Evolutionary conservation across 192 early-diverging fungal genomes (phyloP), one percentile per base, ranked within the genome.

Genomic region (Podila clonocystis): DNA sequence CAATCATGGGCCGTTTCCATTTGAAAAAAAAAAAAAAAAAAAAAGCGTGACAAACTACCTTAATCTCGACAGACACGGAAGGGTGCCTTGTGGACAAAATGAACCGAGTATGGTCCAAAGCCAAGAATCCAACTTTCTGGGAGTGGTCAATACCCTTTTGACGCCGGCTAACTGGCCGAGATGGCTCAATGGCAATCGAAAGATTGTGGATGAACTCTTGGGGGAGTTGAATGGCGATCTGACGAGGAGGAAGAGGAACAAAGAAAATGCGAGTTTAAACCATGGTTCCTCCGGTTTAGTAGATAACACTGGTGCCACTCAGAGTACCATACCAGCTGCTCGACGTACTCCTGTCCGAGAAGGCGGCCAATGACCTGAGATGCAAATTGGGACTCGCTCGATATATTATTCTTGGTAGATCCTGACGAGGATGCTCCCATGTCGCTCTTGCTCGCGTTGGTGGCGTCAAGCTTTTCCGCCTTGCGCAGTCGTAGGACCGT

Each of bases 41-140:
- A n/a, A 52, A 24, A 24, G 52, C 22, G 26, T 9, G 24, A 12
- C 34, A 55, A 33, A 49, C 24, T 28, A 85, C 84, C 75, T 91
- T 91, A 24, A 91, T 82, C 63, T 91, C 90, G 7, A 90, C 77
- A 4, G 86, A 80, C 9, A 87, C 59, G n/a, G 74, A 65, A 4
- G 67, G 50, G 5, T 75, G 57, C 19, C 20, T 34, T 11, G 73
- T 41, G 20, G 73, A 77, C 20, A 38, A 17, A 22, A 67, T 60
- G 30, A 83, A 73, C 22, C 55, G 30, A 0, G 86, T 84, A 68
- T 89, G 80, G 67, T 90, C 89, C 20, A 74, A 70, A 36, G 78
- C 82, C 38, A 93, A 59, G 2, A 88, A 70, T 2, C 74, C 89
- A 13, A 82, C 62, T 2, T 38, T 50, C 58, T 91, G 90, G 0